Percentiles rank a stretch among this genome's conserved stretches.
These are phyloP conservation scores for Margaritispora aquatica DNA, from an alignment of 495 filamentous ascomycete genomes.

Conservation along the genomic window DNA sequence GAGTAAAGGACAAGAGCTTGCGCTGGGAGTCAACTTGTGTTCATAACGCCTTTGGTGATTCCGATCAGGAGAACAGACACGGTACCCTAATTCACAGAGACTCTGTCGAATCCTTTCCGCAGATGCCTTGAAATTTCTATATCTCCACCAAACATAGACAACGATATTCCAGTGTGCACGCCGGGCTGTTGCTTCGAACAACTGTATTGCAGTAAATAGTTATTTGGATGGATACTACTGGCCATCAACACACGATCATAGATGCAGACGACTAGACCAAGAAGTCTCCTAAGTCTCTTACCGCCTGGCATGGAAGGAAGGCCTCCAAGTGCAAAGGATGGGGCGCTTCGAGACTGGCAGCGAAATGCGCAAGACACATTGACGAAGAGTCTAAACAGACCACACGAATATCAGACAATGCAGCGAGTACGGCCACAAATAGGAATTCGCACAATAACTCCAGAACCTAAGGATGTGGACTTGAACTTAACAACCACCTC, in stretches of 20 bases:
- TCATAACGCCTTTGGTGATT: not conserved
- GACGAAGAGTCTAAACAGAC: constrained; percentile 23
- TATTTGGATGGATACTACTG: too few species aligned
- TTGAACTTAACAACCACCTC: too few species aligned
- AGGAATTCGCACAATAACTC: constrained; percentile 47
- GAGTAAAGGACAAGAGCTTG: not conserved
- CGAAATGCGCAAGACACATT: constrained; percentile 28
- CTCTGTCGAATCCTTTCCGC: too few species aligned
- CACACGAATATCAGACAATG: constrained; percentile 13
- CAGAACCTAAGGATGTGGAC: constrained; percentile 37
- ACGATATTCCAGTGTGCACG: too few species aligned
- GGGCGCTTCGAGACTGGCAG: constrained; percentile 31
- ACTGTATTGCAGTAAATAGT: too few species aligned
- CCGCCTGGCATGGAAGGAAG: constrained; percentile 28
- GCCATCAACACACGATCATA: too few species aligned
- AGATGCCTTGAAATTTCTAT: too few species aligned
- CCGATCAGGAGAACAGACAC: too few species aligned
- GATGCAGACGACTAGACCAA: constrained; percentile 23
- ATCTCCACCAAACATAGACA: too few species aligned
- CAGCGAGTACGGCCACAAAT: constrained; percentile 22
- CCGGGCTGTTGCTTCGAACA: too few species aligned
- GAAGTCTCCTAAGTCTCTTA: constrained; percentile 31
- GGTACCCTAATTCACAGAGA: too few species aligned
- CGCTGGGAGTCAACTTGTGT: constrained; percentile 4
- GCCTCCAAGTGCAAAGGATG: constrained; percentile 22